Percentiles rank a stretch among this genome's conserved stretches.
Conservation (phyloP, 2,329 filamentous ascomycete genomes). For the Pezicula rhizophila region DNA sequence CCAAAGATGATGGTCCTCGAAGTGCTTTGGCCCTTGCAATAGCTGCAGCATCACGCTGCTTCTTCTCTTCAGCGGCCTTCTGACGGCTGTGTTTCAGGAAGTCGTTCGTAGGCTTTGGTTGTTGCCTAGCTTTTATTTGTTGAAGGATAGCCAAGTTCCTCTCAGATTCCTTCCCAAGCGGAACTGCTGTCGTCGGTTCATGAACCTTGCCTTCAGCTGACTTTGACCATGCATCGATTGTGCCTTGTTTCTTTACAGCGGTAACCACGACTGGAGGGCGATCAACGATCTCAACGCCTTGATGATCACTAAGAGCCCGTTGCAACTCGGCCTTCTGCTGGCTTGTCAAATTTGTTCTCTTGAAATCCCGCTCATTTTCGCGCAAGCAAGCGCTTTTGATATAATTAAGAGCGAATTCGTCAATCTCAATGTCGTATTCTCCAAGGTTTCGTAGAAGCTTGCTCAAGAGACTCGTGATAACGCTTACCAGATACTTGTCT, state of each 20-base stretch:
- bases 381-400: slow-evolving; percentile 60
- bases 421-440: slow-evolving; percentile 68
- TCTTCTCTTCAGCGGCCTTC: slow-evolving; percentile 68
- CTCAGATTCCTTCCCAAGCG: slow-evolving; percentile 25
- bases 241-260: slow-evolving; percentile 49
- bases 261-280: slow-evolving; percentile 35
- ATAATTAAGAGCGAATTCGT: slow-evolving; percentile 49
- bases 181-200: slow-evolving; percentile 21
- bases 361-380: slow-evolving; percentile 47
- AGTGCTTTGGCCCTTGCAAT: slow-evolving; percentile 64
- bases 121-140: slow-evolving; percentile 13
- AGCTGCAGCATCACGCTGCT: slow-evolving; percentile 63
- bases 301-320: slow-evolving; percentile 53
- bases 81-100: slow-evolving; percentile 69
- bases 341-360: slow-evolving; percentile 72
- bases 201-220: slow-evolving; percentile 34
- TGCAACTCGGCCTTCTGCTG: slow-evolving; percentile 81
- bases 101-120: slow-evolving; percentile 27
- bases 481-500: slow-evolving; percentile 77
- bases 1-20: slow-evolving; percentile 44
- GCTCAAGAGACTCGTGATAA: slow-evolving; percentile 74
- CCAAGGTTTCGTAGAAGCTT: slow-evolving; percentile 80
- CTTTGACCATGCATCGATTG: slow-evolving; percentile 56
- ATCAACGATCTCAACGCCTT: slow-evolving; percentile 45
- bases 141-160: slow-evolving; percentile 25